Evolutionary conservation across 768 basidiomycete species (phyloP).

Genomic region (Russula foetens): DNA sequence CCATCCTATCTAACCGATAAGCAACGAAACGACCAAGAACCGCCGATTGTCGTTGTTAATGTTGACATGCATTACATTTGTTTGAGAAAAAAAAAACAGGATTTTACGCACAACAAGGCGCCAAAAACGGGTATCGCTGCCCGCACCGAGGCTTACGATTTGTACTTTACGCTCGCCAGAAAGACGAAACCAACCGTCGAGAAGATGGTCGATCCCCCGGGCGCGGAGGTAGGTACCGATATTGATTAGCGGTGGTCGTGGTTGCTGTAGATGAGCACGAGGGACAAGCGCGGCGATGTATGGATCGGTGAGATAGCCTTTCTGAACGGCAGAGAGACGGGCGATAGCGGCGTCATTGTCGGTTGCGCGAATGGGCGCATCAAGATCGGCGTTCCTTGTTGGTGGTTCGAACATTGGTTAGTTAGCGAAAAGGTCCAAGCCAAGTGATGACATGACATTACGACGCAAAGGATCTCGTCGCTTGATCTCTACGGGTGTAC

Average conservation of each 20-base stretch:
- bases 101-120: constrained; percentile 60
- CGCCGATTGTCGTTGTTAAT: background rate
- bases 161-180: constrained; percentile 50
- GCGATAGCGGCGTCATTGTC: constrained; percentile 79
- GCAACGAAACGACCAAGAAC: background rate
- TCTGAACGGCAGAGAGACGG: constrained; percentile 76
- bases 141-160: constrained; percentile 91
- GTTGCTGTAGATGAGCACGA: constrained; percentile 49
- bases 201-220: constrained; percentile 67
- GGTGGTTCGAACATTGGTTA: background rate
- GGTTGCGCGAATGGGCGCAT: constrained; percentile 63
- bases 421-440: background rate
- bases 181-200: constrained; percentile 45
- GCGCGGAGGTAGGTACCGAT: constrained; percentile 88
- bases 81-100: background rate
- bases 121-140: constrained; percentile 96
- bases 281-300: constrained; percentile 63
- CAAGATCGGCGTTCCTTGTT: constrained; percentile 32
- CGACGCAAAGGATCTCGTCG: background rate
- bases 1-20: constrained; percentile 40
- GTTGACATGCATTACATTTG: background rate
- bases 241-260: constrained; percentile 85
- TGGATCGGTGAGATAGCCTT: constrained; percentile 73
- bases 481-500: background rate
- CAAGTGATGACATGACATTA: constrained; percentile 1